Evolutionary conservation across 345 rosid species (phyloP).

Genomic region (Citropsis articulata): DNA sequence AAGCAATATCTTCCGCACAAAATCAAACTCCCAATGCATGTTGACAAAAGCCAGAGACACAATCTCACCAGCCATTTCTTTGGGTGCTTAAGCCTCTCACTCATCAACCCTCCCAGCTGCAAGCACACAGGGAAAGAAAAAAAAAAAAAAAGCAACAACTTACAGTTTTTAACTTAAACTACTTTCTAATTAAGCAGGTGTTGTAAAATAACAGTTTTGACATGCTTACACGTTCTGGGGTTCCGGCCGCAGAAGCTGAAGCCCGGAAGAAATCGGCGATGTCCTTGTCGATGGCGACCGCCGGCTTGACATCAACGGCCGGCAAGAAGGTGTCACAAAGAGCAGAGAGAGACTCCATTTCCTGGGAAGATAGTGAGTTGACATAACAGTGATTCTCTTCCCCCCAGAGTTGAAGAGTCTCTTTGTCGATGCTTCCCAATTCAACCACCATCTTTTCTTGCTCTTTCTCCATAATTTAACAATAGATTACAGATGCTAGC

Average conservation of each 20-base stretch:
- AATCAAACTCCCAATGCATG: conserved; percentile 65
- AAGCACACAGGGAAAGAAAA: neutral
- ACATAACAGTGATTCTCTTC: conserved; percentile 26
- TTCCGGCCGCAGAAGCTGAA: conserved; percentile 72
- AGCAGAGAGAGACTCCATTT: conserved; percentile 71
- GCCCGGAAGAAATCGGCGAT: conserved; percentile 38
- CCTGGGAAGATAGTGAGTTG: conserved; percentile 49
- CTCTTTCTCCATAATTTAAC: neutral
- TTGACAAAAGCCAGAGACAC: conserved; percentile 59
- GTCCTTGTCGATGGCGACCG: neutral
- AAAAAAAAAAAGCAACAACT: neutral
- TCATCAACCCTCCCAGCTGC: conserved; percentile 57
- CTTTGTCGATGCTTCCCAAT: conserved; percentile 1
- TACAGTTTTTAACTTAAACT: too few relatives aligned
- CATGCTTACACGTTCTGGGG: conserved; percentile 59
- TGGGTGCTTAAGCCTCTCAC: conserved; percentile 68
- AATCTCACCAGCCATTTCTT: conserved; percentile 56
- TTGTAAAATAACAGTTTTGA: neutral
- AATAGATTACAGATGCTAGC: neutral
- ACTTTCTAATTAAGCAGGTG: neutral
- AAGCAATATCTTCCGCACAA: conserved; percentile 63
- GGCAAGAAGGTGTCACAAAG: conserved; percentile 71
- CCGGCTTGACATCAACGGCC: conserved; percentile 27
- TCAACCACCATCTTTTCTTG: conserved; percentile 12
- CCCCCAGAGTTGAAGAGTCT: conserved; percentile 4